Base-by-base conservation (phyloP, 148 eudicot species). In the Hydrangea macrophylla region DNA sequence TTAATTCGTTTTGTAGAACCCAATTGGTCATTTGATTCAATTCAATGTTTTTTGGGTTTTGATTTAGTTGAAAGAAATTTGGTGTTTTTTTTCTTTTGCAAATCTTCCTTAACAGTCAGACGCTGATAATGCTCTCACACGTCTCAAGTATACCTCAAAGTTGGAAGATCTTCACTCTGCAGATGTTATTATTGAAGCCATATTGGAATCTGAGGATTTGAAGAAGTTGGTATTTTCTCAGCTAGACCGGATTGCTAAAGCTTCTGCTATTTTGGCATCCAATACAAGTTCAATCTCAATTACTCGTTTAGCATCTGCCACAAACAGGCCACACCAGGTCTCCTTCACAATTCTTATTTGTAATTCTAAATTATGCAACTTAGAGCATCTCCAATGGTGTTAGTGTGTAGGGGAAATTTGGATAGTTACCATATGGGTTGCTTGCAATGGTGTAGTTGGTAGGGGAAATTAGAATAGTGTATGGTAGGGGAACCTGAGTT, bases 271-370 rank as follows among this genome's bases (percentile, higher is more conserved):
- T 73, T 80, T 92, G 73, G 96, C 97, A 48, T 92, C 97, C 23
- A 92, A 92, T 75, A 92, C 96, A 1, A 92, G 97, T 65, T 92
- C 97, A 12, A 89, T 92, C 69, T 89, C 97, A 55, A 89, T 92
- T 48, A 85, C 97, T 36, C 82, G 96, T 44, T 76, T 92, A 57
- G 97, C 90, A 62, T 71, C 96, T 73, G 85, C 75, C 40, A 89
- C 97, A 35, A 83, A 68, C 32, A 84, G 92, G 30, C 90, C 95
- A n/a, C 48, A 64, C 32, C 90, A 92, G 96, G 97, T 89, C 60
- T 22, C 23, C 12, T 20, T 1, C 22, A 18, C 12, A 30, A 70
- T n/a, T n/a, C 44, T 59, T 44, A 12, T 36, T 62, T 6, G 26
- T 25, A 13, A 13, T n/a, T 10, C 17, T 50, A 26, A 27, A 7